A percentile compares a stretch with the other conserved stretches of the same genome.
phyloP scores from a whole-genome alignment of 75 land plant species.

The Cunninghamia lanceolata region DNA sequence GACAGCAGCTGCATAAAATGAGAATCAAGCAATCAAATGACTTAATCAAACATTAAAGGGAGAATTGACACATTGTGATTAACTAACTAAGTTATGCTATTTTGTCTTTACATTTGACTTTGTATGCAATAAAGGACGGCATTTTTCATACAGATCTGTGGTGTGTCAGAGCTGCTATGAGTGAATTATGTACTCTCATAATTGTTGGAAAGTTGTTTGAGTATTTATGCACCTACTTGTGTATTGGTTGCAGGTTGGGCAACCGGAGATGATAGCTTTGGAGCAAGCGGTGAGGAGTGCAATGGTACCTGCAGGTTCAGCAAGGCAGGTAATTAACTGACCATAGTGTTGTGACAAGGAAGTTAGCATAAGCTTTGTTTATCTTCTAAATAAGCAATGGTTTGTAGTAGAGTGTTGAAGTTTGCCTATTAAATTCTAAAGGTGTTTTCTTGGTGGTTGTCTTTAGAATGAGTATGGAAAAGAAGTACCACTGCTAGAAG shows the following conservation, averaged over 20 bases:
- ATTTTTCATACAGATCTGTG: neutral
- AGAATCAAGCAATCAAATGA: neutral
- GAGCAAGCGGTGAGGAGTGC: conserved; percentile 71
- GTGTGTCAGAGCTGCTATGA: neutral
- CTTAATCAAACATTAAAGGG: neutral
- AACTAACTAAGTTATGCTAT: neutral
- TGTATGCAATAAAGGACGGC: neutral
- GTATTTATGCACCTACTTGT: neutral
- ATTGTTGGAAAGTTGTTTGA: conserved; percentile 3
- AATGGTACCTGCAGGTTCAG: conserved; percentile 75
- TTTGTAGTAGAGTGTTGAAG: neutral
- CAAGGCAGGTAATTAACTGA: conserved; percentile 70
- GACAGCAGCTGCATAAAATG: neutral
- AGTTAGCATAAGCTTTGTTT: neutral
- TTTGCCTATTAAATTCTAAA: neutral
- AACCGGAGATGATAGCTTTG: conserved; percentile 72
- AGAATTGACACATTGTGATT: neutral
- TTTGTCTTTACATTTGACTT: neutral
- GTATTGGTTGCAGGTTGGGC: conserved; percentile 65
- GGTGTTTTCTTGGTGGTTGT: neutral
- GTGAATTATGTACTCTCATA: neutral
- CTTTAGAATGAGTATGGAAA: conserved; percentile 80
- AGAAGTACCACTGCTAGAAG: conserved; percentile 83
- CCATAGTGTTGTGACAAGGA: neutral
- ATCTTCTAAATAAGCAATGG: conserved; percentile 1